Evolutionary conservation across 192 early-diverging fungal species (phyloP).

Genomic region (Coemansia sp.): DNA sequence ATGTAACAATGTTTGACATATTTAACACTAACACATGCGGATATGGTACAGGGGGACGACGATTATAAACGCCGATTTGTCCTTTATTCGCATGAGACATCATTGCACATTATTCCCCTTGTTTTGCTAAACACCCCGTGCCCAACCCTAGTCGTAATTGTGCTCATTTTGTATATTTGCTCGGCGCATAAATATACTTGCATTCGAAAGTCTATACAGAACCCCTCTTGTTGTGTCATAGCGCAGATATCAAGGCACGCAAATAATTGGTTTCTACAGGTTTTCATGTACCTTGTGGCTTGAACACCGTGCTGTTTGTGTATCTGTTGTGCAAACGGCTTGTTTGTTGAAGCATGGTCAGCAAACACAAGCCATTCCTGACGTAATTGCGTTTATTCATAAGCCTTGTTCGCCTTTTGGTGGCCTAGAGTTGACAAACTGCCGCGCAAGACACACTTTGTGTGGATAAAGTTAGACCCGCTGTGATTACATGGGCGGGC

Average conservation of each 20-base stretch:
- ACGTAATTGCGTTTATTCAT: too few species aligned
- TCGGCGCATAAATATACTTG: not conserved
- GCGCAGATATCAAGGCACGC: not conserved
- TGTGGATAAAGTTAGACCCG: too few species aligned
- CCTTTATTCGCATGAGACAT: not conserved
- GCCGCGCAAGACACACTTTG: too few species aligned
- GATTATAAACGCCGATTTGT: too few species aligned
- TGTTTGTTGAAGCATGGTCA: too few species aligned
- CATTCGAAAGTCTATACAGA: constrained; percentile 4
- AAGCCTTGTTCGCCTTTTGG: too few species aligned
- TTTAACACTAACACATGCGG: not conserved
- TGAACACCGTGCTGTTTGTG: not conserved
- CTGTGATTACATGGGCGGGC: not conserved
- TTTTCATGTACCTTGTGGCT: not conserved
- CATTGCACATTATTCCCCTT: not conserved
- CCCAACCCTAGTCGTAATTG: not conserved
- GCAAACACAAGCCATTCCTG: too few species aligned
- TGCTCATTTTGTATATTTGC: not conserved
- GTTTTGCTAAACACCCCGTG: not conserved
- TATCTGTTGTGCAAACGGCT: too few species aligned
- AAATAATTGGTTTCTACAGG: not conserved
- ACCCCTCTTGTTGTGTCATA: not conserved
- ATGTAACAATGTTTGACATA: constrained; percentile 8
- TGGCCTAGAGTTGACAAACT: too few species aligned
- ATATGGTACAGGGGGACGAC: not conserved